Evolutionary conservation across 352 stramenopile genomes (phyloP), one percentile per base, ranked within the genome.

Genomic region (Globisporangium cylindrosporum): DNA sequence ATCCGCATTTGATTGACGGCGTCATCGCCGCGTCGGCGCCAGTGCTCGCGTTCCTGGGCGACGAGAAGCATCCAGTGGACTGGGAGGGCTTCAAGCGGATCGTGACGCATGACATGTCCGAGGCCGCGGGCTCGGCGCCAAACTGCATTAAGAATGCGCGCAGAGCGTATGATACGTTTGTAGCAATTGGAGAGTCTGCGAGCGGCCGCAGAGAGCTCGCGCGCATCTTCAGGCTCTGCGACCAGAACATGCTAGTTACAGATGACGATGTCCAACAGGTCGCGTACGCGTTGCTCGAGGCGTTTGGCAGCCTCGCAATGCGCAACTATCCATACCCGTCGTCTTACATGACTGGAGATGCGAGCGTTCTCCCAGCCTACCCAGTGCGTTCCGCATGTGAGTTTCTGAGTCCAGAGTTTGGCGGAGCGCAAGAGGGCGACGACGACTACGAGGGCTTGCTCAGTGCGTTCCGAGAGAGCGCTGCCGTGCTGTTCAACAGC

Each of bases 131-230:
- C 1, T 67, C 78, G 1, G 64, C 75, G 0, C 51, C 61, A 25
- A 81, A 83, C 43, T 85, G 78, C 65, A 63, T 83, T 32, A 62
- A 57, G 18, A 79, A 86, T 68, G 88, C 74, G 68, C 75, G 68
- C 60, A 76, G 78, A 27, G 99, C 73, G 96, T 99, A 73, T 92
- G 90, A 8, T 81, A 98, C 54, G 85, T 99, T 57, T 7, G 4
- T 27, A 3, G 88, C 96, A 64, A 77, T 98, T 7, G 51, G 51
- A 4, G 25, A 57, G 51, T 32, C 51, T 15, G 51, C 4, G 22
- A 27, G 22, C 25, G 78, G 77, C n/a, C 70, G 74, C 14, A 49
- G 66, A 18, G n/a, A 77, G 15, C 70, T 86, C 48, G 56, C 68
- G 1, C 29, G 66, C 14, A n/a, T 73, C 8, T 74, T 84, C 64